Evolutionary conservation across 2,329 filamentous ascomycete species (phyloP), one percentile per base, ranked within the genome.

Genomic region (Metarhizium humberi): DNA sequence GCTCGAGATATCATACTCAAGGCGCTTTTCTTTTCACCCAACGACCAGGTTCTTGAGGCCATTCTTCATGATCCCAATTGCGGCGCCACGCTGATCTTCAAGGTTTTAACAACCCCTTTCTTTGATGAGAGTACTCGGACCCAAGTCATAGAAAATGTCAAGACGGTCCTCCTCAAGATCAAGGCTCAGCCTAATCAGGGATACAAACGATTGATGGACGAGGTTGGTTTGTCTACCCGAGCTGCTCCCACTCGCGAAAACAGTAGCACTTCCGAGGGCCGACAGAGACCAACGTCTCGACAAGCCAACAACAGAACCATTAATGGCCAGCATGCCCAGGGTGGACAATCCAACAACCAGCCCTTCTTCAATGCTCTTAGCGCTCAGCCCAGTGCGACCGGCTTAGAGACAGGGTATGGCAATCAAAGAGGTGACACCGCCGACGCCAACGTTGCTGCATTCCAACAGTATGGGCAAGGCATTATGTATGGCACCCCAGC

Each of bases 121-220:
- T 92, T 97, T 60, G 94, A 99, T 61, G 94, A 99, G 69, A 85
- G 78, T 53, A 92, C 96, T 67, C 87, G 94, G 50, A 77, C 80
- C 49, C 89, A 96, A 64, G 91, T 96, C 25, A 84, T 96, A 5
- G 90, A 96, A 65, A 96, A 91, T 56, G 90, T 99, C 52, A 90
- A 92, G 66, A 90, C 85, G 63, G 91, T 97, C 43, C 79, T 99
- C 38, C 74, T 92, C 38, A 87, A 88, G 64, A 86, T 97, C 71
- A 96, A 96, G 75, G 92, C 91, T 6, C 90, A 95, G 65, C 90
- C 94, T 16, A 88, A 86, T 59, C 94, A 97, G 73, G 94, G 94
- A 53, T 99, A 99, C 76, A 99, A 97, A 79, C 87, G 94, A 53
- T 75, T 99, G 57, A 99, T 99, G 94, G 94, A 99, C 65, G 94